These are phyloP conservation scores for Purpureocillium lavendulum DNA, from an alignment of 2,329 filamentous ascomycete species.

Conservation along the genomic window DNA sequence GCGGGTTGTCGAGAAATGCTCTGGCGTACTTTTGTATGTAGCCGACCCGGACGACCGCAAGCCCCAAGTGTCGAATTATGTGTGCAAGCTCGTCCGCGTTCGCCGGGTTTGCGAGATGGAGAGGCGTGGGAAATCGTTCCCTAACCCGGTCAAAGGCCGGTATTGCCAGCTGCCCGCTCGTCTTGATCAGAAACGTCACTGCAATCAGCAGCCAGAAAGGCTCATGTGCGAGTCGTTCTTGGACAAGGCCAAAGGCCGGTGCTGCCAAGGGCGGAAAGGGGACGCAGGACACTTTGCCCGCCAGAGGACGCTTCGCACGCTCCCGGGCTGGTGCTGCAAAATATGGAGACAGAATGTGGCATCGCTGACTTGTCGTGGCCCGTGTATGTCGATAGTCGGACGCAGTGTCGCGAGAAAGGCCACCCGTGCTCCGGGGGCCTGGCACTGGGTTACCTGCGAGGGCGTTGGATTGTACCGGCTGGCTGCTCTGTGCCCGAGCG, in stretches of 20 bases:
- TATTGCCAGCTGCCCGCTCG: constrained; percentile 63
- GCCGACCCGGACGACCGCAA: constrained; percentile 58
- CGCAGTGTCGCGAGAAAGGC: too few species aligned
- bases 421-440: too few species aligned
- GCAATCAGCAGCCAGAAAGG: constrained; percentile 77
- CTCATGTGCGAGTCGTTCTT: constrained; percentile 66
- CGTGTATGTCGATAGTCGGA: too few species aligned
- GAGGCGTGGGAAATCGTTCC: constrained; percentile 57
- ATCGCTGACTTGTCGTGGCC: too few species aligned
- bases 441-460: too few species aligned
- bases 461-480: too few species aligned
- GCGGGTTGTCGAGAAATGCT: constrained; percentile 58
- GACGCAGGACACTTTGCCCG: constrained; percentile 42
- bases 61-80: constrained; percentile 62
- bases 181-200: constrained; percentile 78
- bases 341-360: constrained; percentile 19
- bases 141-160: constrained; percentile 67
- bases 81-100: constrained; percentile 41
- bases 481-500: too few species aligned
- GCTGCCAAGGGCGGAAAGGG: constrained; percentile 61
- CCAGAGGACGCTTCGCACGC: constrained; percentile 23
- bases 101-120: constrained; percentile 47
- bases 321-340: constrained; percentile 11
- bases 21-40: constrained; percentile 64
- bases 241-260: constrained; percentile 66